phyloP scores from a whole-genome alignment of 225 moss, liverwort and hornwort species.

The Physcomitrellopsis africana region DNA sequence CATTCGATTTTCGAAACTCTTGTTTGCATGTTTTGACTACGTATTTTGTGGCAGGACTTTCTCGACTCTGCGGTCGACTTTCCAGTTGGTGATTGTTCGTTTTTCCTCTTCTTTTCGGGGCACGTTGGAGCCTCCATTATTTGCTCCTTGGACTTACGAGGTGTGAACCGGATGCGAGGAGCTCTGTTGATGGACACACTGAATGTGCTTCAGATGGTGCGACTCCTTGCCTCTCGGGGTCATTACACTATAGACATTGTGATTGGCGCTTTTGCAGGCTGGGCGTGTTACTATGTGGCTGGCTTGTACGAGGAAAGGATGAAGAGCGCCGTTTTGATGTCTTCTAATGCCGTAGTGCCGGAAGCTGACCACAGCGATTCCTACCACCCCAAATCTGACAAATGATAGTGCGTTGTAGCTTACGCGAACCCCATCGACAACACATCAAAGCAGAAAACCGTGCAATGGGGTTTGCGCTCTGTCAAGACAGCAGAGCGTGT shows the following conservation, averaged over 20 bases:
- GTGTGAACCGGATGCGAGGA: not conserved
- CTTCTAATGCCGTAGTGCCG: not conserved
- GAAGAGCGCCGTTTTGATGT: not conserved
- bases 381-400: not conserved
- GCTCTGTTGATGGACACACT: conserved; percentile 30
- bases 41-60: conserved; percentile 32
- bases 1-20: too few relatives aligned
- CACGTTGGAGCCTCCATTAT: conserved; percentile 60
- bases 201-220: conserved; percentile 48
- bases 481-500: too few relatives aligned
- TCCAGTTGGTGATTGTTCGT: conserved; percentile 41
- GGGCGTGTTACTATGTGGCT: conserved; percentile 48
- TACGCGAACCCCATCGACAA: not conserved
- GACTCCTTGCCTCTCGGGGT: conserved; percentile 48
- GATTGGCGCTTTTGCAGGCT: conserved; percentile 42
- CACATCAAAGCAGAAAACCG: not conserved
- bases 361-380: not conserved
- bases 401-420: too few relatives aligned
- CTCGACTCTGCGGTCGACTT: conserved; percentile 52
- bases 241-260: conserved; percentile 64
- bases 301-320: conserved; percentile 44
- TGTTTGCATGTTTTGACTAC: not conserved
- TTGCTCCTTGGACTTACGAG: conserved; percentile 41
- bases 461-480: too few relatives aligned
- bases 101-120: conserved; percentile 65